A percentile compares a stretch with the other conserved stretches of the same genome.
Evolutionary conservation across 2,329 filamentous ascomycete species (phyloP).

Genomic region (Ophidiomyces ophidiicola): DNA sequence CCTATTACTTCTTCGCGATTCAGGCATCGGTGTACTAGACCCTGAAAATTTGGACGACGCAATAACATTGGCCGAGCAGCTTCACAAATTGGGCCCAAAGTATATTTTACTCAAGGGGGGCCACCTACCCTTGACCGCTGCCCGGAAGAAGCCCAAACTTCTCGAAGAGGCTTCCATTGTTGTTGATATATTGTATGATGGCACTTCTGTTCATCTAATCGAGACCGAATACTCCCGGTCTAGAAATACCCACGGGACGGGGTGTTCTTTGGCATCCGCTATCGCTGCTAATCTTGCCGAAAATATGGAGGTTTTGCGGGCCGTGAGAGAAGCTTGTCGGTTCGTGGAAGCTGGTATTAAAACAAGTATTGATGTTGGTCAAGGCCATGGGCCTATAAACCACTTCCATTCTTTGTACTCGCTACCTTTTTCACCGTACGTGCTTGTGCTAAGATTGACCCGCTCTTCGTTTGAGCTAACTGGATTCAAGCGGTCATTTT

Average conservation of each 20-base stretch:
- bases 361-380: conserved; percentile 44
- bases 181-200: conserved; percentile 64
- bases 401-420: conserved; percentile 53
- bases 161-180: conserved; percentile 53
- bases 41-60: conserved; percentile 53
- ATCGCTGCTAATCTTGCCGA: conserved; percentile 51
- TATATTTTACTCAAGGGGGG: conserved; percentile 86
- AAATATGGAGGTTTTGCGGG: conserved; percentile 37
- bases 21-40: conserved; percentile 28
- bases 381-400: conserved; percentile 53
- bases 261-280: conserved; percentile 77
- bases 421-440: conserved; percentile 47
- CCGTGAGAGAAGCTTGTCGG: conserved; percentile 44
- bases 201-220: conserved; percentile 46
- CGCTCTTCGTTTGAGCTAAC: conserved; percentile 4
- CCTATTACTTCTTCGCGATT: conserved; percentile 33
- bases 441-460: conserved; percentile 6
- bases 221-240: conserved; percentile 60
- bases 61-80: conserved; percentile 51
- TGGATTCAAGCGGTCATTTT: conserved; percentile 54
- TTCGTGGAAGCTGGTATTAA: conserved; percentile 53
- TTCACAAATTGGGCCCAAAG: conserved; percentile 58
- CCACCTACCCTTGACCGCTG: conserved; percentile 63
- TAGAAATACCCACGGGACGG: conserved; percentile 83
- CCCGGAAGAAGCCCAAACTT: conserved; percentile 46